Base-by-base conservation (phyloP, 306 rosid species). In the Lagenaria siceraria region DNA sequence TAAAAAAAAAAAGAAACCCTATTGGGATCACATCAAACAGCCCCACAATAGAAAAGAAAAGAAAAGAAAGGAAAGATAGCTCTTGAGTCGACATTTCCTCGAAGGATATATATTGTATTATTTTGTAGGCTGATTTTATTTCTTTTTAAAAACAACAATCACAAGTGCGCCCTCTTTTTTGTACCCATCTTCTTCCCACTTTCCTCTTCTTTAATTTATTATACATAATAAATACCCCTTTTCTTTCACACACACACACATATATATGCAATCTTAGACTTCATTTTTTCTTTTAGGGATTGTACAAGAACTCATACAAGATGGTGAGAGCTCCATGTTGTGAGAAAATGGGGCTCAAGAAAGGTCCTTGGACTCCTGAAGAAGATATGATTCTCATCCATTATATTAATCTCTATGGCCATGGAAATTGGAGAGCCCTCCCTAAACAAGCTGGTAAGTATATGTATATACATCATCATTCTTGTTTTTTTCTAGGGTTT, bases 281-380 rank as follows among this genome's bases (percentile, higher is more conserved):
- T 53, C 55, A 53, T 53, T 11, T 53, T n/a, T 7, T 19, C 58
- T 53, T 7, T 53, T 53, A 19, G 55, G 9, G 55, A 21, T 51
- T 18, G 1, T 17, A 51, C 52, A 51, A 51, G 7, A 51, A 17
- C 55, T 51, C 55, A 7, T 2, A 42, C 10, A 46, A 19, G 29
- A 93, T 94, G 98, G 98, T 81, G 61, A 86, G 98, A 85, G 94
- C 93, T 80, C 97, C 98, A 33, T 94, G 98, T 79, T 94, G 98
- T 46, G 91, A 85, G 85, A 90, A 91, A 84, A 89, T 91, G 97
- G 98, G 98, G 64, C 77, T 94, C 83, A 94, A 91, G 90, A 94
- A 71, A 90, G 98, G 98, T 2, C 96, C 96, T 42, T 94, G 98
- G 98, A 82, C 91, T 35, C 60, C 82, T 36, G 90, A 94, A 74